Conservation (phyloP, 345 rosid genomes). For the Murraya paniculata region DNA sequence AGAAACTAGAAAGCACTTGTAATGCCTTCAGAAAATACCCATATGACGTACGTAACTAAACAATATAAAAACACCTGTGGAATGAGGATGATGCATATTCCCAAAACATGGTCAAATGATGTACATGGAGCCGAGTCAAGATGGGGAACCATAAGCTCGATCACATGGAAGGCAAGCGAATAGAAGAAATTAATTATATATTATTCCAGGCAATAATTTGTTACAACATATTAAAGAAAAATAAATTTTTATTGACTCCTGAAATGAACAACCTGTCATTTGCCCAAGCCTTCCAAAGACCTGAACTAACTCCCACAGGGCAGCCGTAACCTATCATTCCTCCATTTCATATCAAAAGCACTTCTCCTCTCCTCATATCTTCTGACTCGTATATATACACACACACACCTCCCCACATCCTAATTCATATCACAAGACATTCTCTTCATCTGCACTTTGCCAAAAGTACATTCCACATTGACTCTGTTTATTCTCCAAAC, state of each 20-base stretch:
- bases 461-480: background rate
- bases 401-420: background rate
- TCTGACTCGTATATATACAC: background rate
- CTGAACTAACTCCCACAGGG: constrained; percentile 12
- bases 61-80: background rate
- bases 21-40: background rate
- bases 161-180: background rate
- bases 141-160: background rate
- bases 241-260: background rate
- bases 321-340: background rate
- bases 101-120: background rate
- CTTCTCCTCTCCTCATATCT: background rate
- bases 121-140: background rate
- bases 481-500: background rate
- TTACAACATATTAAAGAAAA: background rate
- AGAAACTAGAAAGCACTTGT: background rate
- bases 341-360: background rate
- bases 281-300: background rate
- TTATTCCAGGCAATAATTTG: background rate
- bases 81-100: background rate
- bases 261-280: constrained; percentile 8
- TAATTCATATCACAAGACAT: background rate
- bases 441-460: background rate
- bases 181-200: background rate
- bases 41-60: background rate